Evolutionary conservation across 352 stramenopile genomes (phyloP).

Genomic region (Pseudoperonospora humuli): DNA sequence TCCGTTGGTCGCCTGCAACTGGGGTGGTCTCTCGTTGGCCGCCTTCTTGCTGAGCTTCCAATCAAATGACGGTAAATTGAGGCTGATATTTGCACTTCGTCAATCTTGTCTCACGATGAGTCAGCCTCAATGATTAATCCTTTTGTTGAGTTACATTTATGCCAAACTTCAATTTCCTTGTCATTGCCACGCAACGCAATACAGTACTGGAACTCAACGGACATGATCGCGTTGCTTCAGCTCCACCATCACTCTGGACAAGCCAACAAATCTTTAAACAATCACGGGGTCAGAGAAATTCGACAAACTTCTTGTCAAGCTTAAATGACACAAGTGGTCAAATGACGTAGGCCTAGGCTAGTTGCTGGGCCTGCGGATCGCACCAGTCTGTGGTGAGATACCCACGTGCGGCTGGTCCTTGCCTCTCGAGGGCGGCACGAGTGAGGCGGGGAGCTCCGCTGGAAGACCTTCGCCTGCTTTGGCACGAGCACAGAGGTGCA

Average conservation of each 20-base stretch:
- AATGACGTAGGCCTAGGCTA: too few species aligned
- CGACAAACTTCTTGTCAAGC: too few species aligned
- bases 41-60: background rate
- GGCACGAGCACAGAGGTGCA: conserved; percentile 76
- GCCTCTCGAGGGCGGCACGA: conserved; percentile 67
- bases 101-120: background rate
- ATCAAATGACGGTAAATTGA: too few species aligned
- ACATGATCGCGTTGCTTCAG: too few species aligned
- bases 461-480: conserved; percentile 74
- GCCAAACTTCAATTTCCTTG: background rate
- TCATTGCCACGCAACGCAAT: background rate
- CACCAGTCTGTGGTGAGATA: conserved; percentile 10
- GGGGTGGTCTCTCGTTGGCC: too few species aligned
- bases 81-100: background rate
- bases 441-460: conserved; percentile 33
- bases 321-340: too few species aligned
- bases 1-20: too few species aligned
- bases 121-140: background rate
- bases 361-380: too few species aligned
- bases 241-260: conserved; percentile 17
- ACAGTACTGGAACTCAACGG: too few species aligned
- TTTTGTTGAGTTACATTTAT: too few species aligned
- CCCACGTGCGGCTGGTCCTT: too few species aligned
- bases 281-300: too few species aligned
- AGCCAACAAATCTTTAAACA: conserved; percentile 8